Base-by-base conservation (phyloP, 2,329 filamentous ascomycete species). In the Cucurbitaria berberidis region DNA sequence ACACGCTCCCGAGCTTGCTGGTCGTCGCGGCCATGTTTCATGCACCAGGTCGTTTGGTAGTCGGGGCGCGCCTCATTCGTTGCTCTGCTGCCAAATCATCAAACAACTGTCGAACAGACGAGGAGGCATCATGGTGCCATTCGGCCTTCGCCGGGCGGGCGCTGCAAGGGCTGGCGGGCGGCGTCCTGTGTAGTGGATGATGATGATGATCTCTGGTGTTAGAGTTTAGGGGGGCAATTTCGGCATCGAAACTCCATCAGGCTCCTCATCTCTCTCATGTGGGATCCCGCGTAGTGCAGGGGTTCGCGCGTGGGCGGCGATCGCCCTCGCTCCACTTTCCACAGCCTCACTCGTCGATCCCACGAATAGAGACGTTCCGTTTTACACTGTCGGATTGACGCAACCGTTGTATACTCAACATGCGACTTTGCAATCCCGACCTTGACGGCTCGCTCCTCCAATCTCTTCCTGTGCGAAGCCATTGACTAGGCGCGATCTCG, bases 291-390 rank as follows among this genome's bases (percentile, higher is more conserved):
- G 60, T 53, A 62, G 54, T 53, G 35, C 55, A 62, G 51, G 59
- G 61, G 58, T 62, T 30, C 18, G 46, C 50, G 58, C 66, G 58
- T 59, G 50, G 58, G 61, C n/a, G 67, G 53, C 61, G 69, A 72
- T 71, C 68, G 54, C 48, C 57, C 46, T 62, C 59, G 51, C 49
- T 62, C 60, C 59, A 63, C 66, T 45, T n/a, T 50, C 59, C 64
- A 59, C 64, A 71, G 70, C 71, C 70, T 74, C 70, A 72, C 66
- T 70, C 57, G 72, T 62, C 62, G 68, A 73, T 73, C 69, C 65
- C 60, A 57, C 57, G 57, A 56, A 57, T 40, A 29, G 46, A 40
- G 48, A 50, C 45, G 32, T 38, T 24, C 30, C 42, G 26, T 15
- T 34, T 53, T 36, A 30, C 22, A 27, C n/a, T 16, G 15, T 16